Conservation (phyloP, 1,139 yeast species). For the Hanseniaspora sp. region DNA sequence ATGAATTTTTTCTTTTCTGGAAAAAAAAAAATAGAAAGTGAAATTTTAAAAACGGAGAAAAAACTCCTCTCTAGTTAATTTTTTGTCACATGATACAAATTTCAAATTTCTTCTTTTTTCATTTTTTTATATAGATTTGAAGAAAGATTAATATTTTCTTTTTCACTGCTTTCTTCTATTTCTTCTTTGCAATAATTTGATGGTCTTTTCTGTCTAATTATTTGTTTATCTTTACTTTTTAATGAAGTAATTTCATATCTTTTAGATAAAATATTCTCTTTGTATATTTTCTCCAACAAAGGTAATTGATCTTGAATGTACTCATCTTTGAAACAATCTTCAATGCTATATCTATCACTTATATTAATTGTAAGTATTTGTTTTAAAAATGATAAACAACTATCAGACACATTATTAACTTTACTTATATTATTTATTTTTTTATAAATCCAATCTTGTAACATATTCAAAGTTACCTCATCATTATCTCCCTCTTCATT, state of each 20-base stretch:
- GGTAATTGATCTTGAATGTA: conserved; percentile 38
- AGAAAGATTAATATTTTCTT: too few species aligned
- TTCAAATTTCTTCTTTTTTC: too few species aligned
- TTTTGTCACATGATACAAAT: too few species aligned
- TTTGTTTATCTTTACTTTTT: background rate
- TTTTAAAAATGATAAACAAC: conserved; percentile 38
- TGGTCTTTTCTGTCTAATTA: background rate
- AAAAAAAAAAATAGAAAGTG: too few species aligned
- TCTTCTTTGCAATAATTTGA: too few species aligned
- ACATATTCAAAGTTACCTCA: conserved; percentile 35
- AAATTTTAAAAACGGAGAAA: too few species aligned
- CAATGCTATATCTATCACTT: conserved; percentile 31
- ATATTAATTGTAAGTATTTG: conserved; percentile 35
- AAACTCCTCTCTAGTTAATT: too few species aligned
- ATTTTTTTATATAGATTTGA: too few species aligned
- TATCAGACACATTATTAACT: conserved; percentile 35
- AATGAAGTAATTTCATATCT: background rate
- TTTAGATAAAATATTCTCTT: conserved; percentile 24
- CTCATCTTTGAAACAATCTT: conserved; percentile 33
- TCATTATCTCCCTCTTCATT: conserved; percentile 32
- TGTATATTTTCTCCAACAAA: conserved; percentile 27
- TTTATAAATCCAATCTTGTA: conserved; percentile 3
- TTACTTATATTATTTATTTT: conserved; percentile 28
- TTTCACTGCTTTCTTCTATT: too few species aligned
- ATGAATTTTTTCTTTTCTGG: too few species aligned